Percentiles rank a stretch among this genome's conserved stretches.
Conservation (phyloP, 1,284 basidiomycete genomes). For the Irpex lacteus region DNA sequence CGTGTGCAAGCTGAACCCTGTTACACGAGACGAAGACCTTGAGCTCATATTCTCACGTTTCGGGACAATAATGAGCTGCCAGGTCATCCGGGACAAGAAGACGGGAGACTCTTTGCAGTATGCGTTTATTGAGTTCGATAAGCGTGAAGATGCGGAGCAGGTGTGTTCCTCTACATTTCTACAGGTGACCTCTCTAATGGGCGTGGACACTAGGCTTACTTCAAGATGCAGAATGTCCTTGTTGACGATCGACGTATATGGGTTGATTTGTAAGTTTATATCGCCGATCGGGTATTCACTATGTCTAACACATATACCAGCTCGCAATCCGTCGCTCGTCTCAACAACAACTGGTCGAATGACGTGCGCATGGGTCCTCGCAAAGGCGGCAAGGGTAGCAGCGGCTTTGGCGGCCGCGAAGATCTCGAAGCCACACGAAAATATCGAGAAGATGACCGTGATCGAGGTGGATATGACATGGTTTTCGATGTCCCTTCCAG, state of each 20-base stretch:
- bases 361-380: constrained; percentile 55
- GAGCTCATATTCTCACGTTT: constrained; percentile 98
- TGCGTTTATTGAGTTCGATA: constrained; percentile 98
- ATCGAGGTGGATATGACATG: constrained; percentile 56
- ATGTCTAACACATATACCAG: constrained; percentile 35
- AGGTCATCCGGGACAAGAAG: constrained; percentile 94
- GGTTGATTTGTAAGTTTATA: constrained; percentile 84
- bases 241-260: constrained; percentile 99
- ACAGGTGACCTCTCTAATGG: background rate
- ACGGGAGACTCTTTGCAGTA: constrained; percentile 97
- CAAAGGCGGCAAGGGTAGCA: constrained; percentile 22
- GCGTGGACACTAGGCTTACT: constrained; percentile 70
- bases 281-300: constrained; percentile 5
- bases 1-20: constrained; percentile 97
- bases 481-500: constrained; percentile 63
- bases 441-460: constrained; percentile 51
- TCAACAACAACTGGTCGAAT: constrained; percentile 74
- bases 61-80: constrained; percentile 94
- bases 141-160: constrained; percentile 89
- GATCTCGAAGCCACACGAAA: constrained; percentile 68
- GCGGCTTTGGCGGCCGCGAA: constrained; percentile 65
- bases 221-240: constrained; percentile 99
- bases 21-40: constrained; percentile 93
- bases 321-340: constrained; percentile 85
- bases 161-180: constrained; percentile 36